Base-by-base conservation (phyloP, 2,329 filamentous ascomycete species). In the Fusarium transvaalense region DNA sequence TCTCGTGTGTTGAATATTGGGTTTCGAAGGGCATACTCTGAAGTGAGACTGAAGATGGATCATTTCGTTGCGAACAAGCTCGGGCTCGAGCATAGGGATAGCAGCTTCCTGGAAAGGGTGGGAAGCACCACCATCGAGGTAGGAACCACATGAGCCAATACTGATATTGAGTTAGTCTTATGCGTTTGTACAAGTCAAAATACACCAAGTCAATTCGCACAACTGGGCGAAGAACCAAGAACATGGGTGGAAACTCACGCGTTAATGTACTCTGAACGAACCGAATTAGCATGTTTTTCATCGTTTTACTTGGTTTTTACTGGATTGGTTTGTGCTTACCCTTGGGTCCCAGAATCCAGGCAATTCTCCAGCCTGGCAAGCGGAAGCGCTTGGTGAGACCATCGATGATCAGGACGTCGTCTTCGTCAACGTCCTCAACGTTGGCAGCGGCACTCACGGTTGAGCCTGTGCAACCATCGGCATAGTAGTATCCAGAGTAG, bases 401-500 rank as follows among this genome's bases (percentile, higher is more conserved):
- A 77, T 98, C 95, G 70, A 98, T 95, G 79, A 98, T 92, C 69
- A 98, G 87, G 3, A 98, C 94, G 75, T 97, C 93, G 63, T 97
- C 93, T 76, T 92, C 87, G 76, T 97, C 89, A 17, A 97, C 94
- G 73, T 97, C 94, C 58, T 93, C 87, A 48, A 98, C 88, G 78
- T 98, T 97, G 76, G 93, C 91, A 7, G 95, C 95, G 10, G 94
- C 91, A 15, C 21, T 27, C 3, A 50, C 14, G 6, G 46, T 48
- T 50, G 91, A 94, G 78, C 97, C 93, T 42, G 95, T 97, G 31
- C 87, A 89, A 38, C 95, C 95, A 76, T 97, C 94, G 35, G 93
- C 97, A 83, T 98, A 98, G 82, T 97, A 97, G 85, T 97, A 98
- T 23, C 94, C 93, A 13, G 90, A 90, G 82, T 98, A 98, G 85